phyloP scores from a whole-genome alignment of 2,329 filamentous ascomycete genomes.

The Diplodia seriata region DNA sequence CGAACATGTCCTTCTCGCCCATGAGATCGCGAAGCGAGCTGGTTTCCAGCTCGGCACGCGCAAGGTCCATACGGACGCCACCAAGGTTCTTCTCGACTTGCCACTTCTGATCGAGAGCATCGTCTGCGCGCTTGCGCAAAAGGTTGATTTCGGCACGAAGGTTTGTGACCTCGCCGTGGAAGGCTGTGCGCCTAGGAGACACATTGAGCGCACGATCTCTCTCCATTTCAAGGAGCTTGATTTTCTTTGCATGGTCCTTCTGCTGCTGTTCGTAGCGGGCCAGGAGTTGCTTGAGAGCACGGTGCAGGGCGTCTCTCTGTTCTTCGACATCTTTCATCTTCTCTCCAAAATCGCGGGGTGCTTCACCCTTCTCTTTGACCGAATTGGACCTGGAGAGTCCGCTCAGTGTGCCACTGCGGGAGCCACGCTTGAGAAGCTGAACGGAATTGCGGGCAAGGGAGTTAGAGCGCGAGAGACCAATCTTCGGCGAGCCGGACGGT shows the following conservation, averaged over 20 bases:
- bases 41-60: slow-evolving; percentile 93
- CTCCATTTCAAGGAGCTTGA: slow-evolving; percentile 77
- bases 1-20: slow-evolving; percentile 80
- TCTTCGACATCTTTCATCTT: slow-evolving; percentile 90
- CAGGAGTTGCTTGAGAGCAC: slow-evolving; percentile 82
- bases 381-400: slow-evolving; percentile 62
- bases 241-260: slow-evolving; percentile 81
- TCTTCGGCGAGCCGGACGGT: slow-evolving; percentile 43
- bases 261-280: slow-evolving; percentile 86
- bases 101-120: slow-evolving; percentile 95
- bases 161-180: slow-evolving; percentile 80
- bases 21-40: slow-evolving; percentile 79
- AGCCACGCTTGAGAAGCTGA: slow-evolving; percentile 48
- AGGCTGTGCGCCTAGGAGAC: slow-evolving; percentile 77
- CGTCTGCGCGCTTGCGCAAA: slow-evolving; percentile 85
- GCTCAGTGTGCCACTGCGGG: slow-evolving; percentile 2
- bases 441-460: slow-evolving; percentile 67
- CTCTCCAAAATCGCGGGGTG: slow-evolving; percentile 71
- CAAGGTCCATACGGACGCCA: slow-evolving; percentile 94
- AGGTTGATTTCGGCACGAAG: slow-evolving; percentile 85
- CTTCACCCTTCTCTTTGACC: slow-evolving; percentile 42
- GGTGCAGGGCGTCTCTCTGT: slow-evolving; percentile 90
- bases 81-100: slow-evolving; percentile 89
- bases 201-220: slow-evolving; percentile 73
- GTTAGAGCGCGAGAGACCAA: slow-evolving; percentile 69